These are phyloP conservation scores for Orbilia ellipsospora DNA, from an alignment of 2,329 filamentous ascomycete species.

Conservation along the genomic window DNA sequence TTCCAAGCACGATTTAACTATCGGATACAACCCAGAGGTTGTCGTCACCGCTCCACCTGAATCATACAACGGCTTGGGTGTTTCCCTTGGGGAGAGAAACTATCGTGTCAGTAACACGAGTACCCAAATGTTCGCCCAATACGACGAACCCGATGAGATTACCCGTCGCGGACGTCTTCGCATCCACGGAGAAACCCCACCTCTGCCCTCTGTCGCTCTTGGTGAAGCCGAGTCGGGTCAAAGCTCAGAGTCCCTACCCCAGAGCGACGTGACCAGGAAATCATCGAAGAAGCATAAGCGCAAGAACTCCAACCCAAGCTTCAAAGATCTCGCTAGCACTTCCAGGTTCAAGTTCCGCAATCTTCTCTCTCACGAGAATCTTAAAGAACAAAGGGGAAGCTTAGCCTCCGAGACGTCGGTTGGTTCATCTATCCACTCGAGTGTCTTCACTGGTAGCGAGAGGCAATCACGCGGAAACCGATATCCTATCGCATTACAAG, in stretches of 20 bases:
- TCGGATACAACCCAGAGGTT: constrained; percentile 51
- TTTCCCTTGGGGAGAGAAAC: constrained; percentile 37
- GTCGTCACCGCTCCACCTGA: constrained; percentile 42
- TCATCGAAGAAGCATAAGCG: constrained; percentile 48
- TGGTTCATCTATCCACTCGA: constrained; percentile 50
- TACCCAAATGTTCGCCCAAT: constrained; percentile 51
- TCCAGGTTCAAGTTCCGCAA: constrained; percentile 50
- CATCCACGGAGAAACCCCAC: constrained; percentile 50
- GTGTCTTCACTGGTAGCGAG: constrained; percentile 42
- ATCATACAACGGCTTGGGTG: constrained; percentile 28
- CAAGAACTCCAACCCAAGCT: constrained; percentile 53
- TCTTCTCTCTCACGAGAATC: constrained; percentile 46
- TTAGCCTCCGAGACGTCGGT: constrained; percentile 44
- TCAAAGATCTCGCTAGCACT: constrained; percentile 43
- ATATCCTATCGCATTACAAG: constrained; percentile 46
- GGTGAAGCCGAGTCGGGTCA: neutral
- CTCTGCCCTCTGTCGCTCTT: constrained; percentile 41
- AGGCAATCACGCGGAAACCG: constrained; percentile 47
- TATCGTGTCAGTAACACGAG: constrained; percentile 44
- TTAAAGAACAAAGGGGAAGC: constrained; percentile 45
- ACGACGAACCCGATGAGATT: constrained; percentile 38
- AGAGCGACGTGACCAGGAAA: neutral
- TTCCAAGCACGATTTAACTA: constrained; percentile 45
- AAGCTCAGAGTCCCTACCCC: constrained; percentile 23
- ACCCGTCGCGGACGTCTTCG: constrained; percentile 42